Conservation (phyloP, 352 stramenopile genomes). For the Phytophthora brassicae region DNA sequence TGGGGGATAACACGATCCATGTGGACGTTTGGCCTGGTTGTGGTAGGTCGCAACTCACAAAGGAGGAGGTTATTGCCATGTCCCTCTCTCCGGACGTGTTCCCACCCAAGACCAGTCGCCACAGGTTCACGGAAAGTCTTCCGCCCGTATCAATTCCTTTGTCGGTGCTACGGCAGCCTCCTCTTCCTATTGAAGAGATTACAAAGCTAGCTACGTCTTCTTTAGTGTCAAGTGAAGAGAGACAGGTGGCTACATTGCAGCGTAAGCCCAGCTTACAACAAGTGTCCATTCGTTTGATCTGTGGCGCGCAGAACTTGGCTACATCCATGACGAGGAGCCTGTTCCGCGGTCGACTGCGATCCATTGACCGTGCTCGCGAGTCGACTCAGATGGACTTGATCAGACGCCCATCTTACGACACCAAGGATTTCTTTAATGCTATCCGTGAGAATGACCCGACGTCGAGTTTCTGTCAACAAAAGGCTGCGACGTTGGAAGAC, state of each 20-base stretch:
- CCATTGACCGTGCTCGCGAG: constrained; percentile 48
- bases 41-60: constrained; percentile 62
- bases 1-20: constrained; percentile 69
- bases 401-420: constrained; percentile 56
- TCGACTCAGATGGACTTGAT: constrained; percentile 74
- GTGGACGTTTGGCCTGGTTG: constrained; percentile 82
- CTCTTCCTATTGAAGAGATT: constrained; percentile 50
- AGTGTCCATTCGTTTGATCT: constrained; percentile 79
- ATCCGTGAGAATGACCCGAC: constrained; percentile 82
- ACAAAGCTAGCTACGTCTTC: constrained; percentile 12
- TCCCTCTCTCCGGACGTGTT: constrained; percentile 80
- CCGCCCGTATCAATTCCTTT: constrained; percentile 83
- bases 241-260: constrained; percentile 20
- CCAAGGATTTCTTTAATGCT: constrained; percentile 76
- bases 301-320: constrained; percentile 70
- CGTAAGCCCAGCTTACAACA: constrained; percentile 52
- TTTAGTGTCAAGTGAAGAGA: constrained; percentile 14
- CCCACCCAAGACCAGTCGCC: constrained; percentile 83
- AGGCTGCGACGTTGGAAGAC: constrained; percentile 77
- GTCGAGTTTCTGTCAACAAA: constrained; percentile 80
- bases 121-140: constrained; percentile 79
- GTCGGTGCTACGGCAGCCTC: constrained; percentile 65
- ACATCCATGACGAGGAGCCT: constrained; percentile 71
- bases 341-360: constrained; percentile 70
- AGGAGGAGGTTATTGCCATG: constrained; percentile 85